Conservation (phyloP, 208 protist species). For the Entamoeba histolytica region DNA sequence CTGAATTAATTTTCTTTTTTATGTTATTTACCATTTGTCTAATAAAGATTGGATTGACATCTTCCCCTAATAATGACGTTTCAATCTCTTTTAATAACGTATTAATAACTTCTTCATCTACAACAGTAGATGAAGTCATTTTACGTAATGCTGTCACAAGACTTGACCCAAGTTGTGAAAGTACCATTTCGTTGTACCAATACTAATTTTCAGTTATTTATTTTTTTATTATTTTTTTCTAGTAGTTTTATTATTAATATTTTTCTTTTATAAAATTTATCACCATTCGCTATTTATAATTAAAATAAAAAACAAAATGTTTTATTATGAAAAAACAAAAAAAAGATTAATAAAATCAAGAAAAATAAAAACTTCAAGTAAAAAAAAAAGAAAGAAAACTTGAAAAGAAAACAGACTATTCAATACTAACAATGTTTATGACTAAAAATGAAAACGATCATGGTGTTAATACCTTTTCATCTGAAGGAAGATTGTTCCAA, state of each 20-base stretch:
- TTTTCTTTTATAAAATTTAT: too few species aligned
- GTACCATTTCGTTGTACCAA: background rate
- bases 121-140: background rate
- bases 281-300: too few species aligned
- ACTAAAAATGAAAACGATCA: slow-evolving; percentile 73
- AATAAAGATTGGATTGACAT: background rate
- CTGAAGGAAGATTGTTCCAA: slow-evolving; percentile 94
- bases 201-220: too few species aligned
- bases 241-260: too few species aligned
- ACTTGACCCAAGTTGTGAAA: background rate
- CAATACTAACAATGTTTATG: too few species aligned
- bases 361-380: too few species aligned
- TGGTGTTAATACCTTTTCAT: slow-evolving; percentile 96
- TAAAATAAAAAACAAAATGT: too few species aligned
- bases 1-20: background rate
- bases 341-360: too few species aligned
- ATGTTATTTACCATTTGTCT: background rate
- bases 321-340: too few species aligned
- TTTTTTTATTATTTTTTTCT: too few species aligned
- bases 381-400: too few species aligned
- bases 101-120: background rate
- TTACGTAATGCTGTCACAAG: background rate
- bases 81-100: background rate
- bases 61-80: background rate
- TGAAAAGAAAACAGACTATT: too few species aligned